Evolutionary conservation across 768 basidiomycete species (phyloP).

Genomic region (Termitomyces sp.): DNA sequence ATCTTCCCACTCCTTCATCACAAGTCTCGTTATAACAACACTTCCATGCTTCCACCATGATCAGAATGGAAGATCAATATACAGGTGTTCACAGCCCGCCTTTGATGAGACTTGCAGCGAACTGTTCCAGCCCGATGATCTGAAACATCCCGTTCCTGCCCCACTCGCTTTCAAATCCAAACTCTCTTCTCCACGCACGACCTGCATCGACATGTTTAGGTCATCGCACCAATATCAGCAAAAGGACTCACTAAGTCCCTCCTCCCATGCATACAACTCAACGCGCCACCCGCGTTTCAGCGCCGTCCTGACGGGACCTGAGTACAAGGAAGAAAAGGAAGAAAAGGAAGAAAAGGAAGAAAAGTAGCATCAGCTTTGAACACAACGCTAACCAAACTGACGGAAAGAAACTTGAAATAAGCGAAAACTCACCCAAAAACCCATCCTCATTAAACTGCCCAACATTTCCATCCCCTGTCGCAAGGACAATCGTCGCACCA

Average conservation of each 20-base stretch:
- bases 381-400: no score
- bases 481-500: conserved; percentile 80
- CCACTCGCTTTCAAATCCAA: conserved; percentile 52
- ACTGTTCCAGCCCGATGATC: conserved; percentile 63
- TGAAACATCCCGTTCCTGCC: conserved; percentile 31
- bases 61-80: background rate
- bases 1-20: background rate
- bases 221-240: background rate
- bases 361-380: background rate
- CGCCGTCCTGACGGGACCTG: conserved; percentile 72
- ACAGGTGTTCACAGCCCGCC: conserved; percentile 3
- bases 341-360: background rate
- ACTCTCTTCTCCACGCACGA: conserved; percentile 57
- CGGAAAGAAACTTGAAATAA: background rate
- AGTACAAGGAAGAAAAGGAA: background rate
- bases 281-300: conserved; percentile 89
- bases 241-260: conserved; percentile 56
- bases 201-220: background rate
- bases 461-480: conserved; percentile 90
- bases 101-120: conserved; percentile 48
- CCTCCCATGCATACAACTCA: conserved; percentile 92
- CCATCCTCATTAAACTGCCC: conserved; percentile 93
- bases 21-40: background rate
- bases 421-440: conserved; percentile 35
- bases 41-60: no score